A percentile compares a stretch with the other conserved stretches of the same genome.
phyloP scores from a whole-genome alignment of 2,329 filamentous ascomycete species.

The Cordyceps pruinosa region DNA sequence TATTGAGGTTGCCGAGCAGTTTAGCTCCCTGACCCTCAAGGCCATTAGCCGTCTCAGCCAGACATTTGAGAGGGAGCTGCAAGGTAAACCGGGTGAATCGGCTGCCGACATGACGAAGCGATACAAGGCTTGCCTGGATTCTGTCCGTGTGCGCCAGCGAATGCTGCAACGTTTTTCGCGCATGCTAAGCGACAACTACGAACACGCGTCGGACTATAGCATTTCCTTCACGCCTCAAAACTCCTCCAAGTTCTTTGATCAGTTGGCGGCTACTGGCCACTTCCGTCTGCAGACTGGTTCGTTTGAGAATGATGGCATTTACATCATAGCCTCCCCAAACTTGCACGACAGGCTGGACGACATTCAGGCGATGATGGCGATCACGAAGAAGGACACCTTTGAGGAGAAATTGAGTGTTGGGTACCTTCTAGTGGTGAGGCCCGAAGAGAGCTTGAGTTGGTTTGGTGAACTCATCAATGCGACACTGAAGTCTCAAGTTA shows the following conservation, averaged over 20 bases:
- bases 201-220: conserved; percentile 93
- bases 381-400: conserved; percentile 46
- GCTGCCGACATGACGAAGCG: conserved; percentile 89
- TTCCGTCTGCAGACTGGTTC: conserved; percentile 73
- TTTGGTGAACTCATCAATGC: conserved; percentile 68
- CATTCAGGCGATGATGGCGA: conserved; percentile 79
- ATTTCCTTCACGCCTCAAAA: conserved; percentile 63
- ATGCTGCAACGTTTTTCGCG: conserved; percentile 95
- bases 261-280: conserved; percentile 74
- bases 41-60: conserved; percentile 79
- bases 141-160: conserved; percentile 88
- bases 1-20: conserved; percentile 95
- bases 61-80: conserved; percentile 87
- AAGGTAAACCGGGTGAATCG: conserved; percentile 76
- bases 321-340: conserved; percentile 77
- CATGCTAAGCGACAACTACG: conserved; percentile 85
- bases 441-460: conserved; percentile 75
- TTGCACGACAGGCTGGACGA: conserved; percentile 70
- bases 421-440: conserved; percentile 78
- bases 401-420: conserved; percentile 65
- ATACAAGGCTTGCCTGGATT: conserved; percentile 92
- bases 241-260: conserved; percentile 71
- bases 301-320: conserved; percentile 67
- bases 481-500: conserved; percentile 66
- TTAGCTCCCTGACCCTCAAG: conserved; percentile 88